phyloP scores from a whole-genome alignment of 495 filamentous ascomycete species.

The Hypoxylon intermedium region DNA sequence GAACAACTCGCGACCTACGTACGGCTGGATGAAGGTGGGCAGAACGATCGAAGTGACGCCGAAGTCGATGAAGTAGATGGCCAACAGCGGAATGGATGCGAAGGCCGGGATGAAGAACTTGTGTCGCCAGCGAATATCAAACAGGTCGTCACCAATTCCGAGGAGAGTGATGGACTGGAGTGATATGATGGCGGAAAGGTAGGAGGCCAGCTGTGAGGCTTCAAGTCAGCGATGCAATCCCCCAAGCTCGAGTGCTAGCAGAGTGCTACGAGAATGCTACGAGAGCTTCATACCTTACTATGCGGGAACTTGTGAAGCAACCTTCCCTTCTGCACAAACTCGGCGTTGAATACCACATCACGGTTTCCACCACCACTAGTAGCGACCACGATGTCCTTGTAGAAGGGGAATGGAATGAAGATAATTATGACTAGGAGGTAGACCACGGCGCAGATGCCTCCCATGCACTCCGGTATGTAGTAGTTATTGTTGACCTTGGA shows the following conservation, averaged over 20 bases:
- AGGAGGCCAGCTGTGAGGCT: conserved; percentile 84
- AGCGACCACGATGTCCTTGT: conserved; percentile 95
- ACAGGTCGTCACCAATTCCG: conserved; percentile 92
- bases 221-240: background rate
- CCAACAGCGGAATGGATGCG: conserved; percentile 89
- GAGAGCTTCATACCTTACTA: conserved; percentile 66
- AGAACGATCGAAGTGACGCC: conserved; percentile 95
- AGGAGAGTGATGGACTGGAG: conserved; percentile 88
- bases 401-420: conserved; percentile 97
- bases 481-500: conserved; percentile 73
- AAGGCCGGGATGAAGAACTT: conserved; percentile 97
- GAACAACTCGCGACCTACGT: conserved; percentile 78
- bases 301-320: conserved; percentile 92
- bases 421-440: conserved; percentile 86
- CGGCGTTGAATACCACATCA: conserved; percentile 73
- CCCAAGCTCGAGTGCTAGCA: background rate
- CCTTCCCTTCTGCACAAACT: conserved; percentile 76
- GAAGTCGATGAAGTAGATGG: conserved; percentile 96
- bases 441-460: conserved; percentile 90
- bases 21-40: conserved; percentile 80
- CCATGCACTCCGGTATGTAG: conserved; percentile 96
- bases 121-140: conserved; percentile 98
- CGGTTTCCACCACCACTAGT: conserved; percentile 93
- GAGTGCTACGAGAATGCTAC: background rate
- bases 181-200: conserved; percentile 90